phyloP scores from a whole-genome alignment of 371 early-diverging fungal genomes.

The Conidiobolus coronatus region DNA sequence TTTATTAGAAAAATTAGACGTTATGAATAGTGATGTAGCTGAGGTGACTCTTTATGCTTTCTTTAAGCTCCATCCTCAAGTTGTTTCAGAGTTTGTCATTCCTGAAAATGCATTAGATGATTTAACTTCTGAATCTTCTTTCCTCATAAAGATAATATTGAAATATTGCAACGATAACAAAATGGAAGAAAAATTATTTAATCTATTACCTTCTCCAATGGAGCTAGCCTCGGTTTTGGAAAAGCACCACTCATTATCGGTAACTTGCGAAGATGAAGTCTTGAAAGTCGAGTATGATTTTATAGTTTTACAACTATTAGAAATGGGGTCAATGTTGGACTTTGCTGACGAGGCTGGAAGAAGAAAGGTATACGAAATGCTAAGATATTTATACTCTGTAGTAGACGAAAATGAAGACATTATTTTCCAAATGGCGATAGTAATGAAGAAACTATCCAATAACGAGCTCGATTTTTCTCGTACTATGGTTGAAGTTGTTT shows the following conservation, averaged over 20 bases:
- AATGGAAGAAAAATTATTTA: constrained; percentile 32
- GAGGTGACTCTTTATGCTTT: constrained; percentile 39
- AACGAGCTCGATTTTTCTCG: constrained; percentile 53
- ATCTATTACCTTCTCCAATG: constrained; percentile 46
- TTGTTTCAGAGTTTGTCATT: neutral
- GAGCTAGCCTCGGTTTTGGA: constrained; percentile 42
- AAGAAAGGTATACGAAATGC: constrained; percentile 43
- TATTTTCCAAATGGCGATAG: constrained; percentile 36
- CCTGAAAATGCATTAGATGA: too few species aligned
- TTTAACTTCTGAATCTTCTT: too few species aligned
- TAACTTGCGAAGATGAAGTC: constrained; percentile 26
- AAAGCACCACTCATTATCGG: constrained; percentile 29
- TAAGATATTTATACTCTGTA: constrained; percentile 40
- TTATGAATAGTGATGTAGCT: constrained; percentile 38
- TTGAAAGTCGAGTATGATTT: constrained; percentile 39
- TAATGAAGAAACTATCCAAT: constrained; percentile 42
- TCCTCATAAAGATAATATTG: too few species aligned
- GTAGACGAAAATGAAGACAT: constrained; percentile 46
- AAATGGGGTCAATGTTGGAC: constrained; percentile 47
- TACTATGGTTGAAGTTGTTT: constrained; percentile 49
- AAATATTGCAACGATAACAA: constrained; percentile 7
- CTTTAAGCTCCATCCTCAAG: constrained; percentile 31
- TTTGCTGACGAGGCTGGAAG: constrained; percentile 75
- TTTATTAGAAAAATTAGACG: constrained; percentile 62
- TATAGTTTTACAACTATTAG: constrained; percentile 46